Percentiles rank a stretch among this genome's conserved stretches.
Evolutionary conservation across 2,329 filamentous ascomycete species (phyloP).

Genomic region (Fusarium dimerum): DNA sequence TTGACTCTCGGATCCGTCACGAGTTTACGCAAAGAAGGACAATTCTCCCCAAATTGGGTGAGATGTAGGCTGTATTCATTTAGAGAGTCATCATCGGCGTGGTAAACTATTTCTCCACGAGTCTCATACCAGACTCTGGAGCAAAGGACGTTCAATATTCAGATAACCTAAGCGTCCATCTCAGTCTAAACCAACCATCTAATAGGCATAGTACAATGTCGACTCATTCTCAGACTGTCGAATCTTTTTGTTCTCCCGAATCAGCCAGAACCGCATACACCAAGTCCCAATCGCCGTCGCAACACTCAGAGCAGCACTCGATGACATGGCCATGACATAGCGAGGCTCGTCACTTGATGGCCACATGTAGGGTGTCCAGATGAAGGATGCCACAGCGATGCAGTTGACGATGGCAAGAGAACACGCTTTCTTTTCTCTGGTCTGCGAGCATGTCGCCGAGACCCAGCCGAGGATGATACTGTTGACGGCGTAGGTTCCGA

Average conservation of each 20-base stretch:
- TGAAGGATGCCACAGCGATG: conserved; percentile 13
- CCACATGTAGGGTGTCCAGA: conserved; percentile 20
- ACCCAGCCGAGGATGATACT: conserved; percentile 47
- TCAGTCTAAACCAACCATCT: neutral
- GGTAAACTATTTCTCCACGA: no score
- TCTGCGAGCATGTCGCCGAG: conserved; percentile 41
- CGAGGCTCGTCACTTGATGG: conserved; percentile 10
- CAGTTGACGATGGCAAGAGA: conserved; percentile 35
- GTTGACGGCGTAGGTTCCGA: conserved; percentile 42
- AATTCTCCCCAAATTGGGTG: no score
- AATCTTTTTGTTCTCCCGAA: conserved; percentile 37
- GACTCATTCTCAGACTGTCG: conserved; percentile 22
- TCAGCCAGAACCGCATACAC: conserved; percentile 37
- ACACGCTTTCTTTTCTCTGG: conserved; percentile 47
- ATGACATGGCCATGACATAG: conserved; percentile 18
- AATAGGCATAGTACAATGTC: conserved; percentile 33
- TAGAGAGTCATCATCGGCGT: no score
- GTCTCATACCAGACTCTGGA: no score
- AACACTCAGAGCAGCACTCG: conserved; percentile 27
- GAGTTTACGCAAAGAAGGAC: no score
- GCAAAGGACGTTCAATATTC: no score
- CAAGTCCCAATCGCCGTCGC: conserved; percentile 40
- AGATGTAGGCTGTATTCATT: no score
- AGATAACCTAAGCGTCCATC: no score
- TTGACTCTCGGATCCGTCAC: no score